Percentiles rank a stretch among this genome's conserved stretches.
Evolutionary conservation across 768 basidiomycete genomes (phyloP).

Genomic region (Termitomyces sp.): DNA sequence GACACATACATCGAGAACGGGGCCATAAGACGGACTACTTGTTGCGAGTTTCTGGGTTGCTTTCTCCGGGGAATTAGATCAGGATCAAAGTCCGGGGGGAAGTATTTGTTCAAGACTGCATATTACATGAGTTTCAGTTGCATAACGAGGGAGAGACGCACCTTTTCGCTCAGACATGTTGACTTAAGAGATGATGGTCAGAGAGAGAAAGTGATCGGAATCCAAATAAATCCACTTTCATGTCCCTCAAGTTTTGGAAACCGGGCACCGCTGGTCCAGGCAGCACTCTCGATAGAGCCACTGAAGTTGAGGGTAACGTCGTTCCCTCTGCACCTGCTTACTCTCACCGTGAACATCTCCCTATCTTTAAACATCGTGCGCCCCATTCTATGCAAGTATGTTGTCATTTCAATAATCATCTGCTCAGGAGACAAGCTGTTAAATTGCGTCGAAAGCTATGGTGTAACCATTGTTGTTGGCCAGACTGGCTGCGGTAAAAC

Average conservation of each 20-base stretch:
- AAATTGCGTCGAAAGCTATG: conserved; percentile 78
- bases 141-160: conserved; percentile 16
- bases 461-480: conserved; percentile 84
- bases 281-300: conserved; percentile 79
- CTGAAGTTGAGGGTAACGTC: conserved; percentile 70
- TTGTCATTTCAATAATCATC: neutral
- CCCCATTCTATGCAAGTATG: conserved; percentile 7
- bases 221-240: conserved; percentile 18
- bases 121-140: conserved; percentile 1
- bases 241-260: conserved; percentile 82
- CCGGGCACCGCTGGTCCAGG: conserved; percentile 84
- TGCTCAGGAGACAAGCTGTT: conserved; percentile 68
- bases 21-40: conserved; percentile 98
- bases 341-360: conserved; percentile 72
- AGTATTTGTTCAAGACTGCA: conserved; percentile 89
- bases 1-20: conserved; percentile 89
- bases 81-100: conserved; percentile 98
- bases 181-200: conserved; percentile 15
- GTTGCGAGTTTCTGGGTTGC: conserved; percentile 90
- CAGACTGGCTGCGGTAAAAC: conserved; percentile 98
- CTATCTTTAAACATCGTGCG: conserved; percentile 87
- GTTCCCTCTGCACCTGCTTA: conserved; percentile 59
- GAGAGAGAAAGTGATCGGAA: neutral
- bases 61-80: conserved; percentile 90
- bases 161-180: conserved; percentile 86